Percentiles rank a stretch among this genome's conserved stretches.
phyloP scores from a whole-genome alignment of 1,284 basidiomycete genomes.

The Ustilago crameri region DNA sequence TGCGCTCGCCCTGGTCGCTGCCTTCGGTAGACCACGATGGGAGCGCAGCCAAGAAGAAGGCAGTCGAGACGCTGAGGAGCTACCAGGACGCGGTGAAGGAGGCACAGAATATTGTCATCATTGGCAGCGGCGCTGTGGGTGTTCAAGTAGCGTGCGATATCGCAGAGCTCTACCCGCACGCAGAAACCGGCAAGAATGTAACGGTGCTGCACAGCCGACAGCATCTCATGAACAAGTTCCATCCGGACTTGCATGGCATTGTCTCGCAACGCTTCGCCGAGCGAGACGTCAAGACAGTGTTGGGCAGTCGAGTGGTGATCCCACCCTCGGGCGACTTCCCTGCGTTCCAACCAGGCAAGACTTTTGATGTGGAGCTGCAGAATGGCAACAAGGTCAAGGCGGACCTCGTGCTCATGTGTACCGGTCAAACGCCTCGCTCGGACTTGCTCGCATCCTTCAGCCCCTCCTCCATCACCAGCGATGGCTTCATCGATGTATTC shows the following conservation, averaged over 20 bases:
- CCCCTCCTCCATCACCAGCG: constrained; percentile 16
- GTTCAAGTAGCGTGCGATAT: constrained; percentile 65
- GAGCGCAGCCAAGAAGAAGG: constrained; percentile 41
- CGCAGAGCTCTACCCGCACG: constrained; percentile 41
- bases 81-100: constrained; percentile 50
- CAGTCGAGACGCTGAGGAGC: constrained; percentile 46
- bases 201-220: constrained; percentile 48
- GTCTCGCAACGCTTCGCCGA: constrained; percentile 19
- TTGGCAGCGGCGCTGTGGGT: constrained; percentile 66
- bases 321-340: constrained; percentile 19
- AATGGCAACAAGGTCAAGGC: constrained; percentile 23
- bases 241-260: constrained; percentile 29
- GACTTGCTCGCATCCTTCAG: constrained; percentile 20
- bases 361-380: constrained; percentile 26
- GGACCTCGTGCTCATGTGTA: constrained; percentile 46
- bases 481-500: constrained; percentile 42
- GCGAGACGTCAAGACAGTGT: constrained; percentile 8
- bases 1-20: constrained; percentile 33
- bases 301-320: constrained; percentile 27
- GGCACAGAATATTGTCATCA: constrained; percentile 57
- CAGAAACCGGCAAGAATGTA: constrained; percentile 20
- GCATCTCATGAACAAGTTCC: constrained; percentile 48
- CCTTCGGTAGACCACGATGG: constrained; percentile 5
- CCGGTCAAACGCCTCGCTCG: constrained; percentile 48
- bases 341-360: constrained; percentile 5